These are phyloP conservation scores for Corymbia calophylla DNA, from an alignment of 441 rosid species.

Conservation along the genomic window DNA sequence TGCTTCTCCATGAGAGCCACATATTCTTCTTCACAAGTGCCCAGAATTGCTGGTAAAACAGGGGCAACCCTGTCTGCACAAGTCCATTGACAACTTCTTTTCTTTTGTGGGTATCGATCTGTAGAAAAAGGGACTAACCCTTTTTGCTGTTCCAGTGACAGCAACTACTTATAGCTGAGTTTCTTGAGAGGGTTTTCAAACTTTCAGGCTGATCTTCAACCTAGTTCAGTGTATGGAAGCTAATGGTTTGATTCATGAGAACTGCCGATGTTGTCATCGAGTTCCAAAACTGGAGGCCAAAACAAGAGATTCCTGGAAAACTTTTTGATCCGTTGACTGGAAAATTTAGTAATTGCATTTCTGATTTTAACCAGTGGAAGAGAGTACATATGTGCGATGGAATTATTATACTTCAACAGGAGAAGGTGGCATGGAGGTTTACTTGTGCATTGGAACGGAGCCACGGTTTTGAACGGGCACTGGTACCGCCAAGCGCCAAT, in stretches of 20 bases:
- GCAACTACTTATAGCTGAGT: not conserved
- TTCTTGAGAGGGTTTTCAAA: not conserved
- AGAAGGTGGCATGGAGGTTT: not conserved
- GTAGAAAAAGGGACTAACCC: not conserved
- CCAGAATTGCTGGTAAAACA: constrained; percentile 42
- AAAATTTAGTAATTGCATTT: too few relatives aligned
- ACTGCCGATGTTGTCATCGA: not conserved
- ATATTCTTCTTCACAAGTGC: constrained; percentile 69
- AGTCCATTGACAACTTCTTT: not conserved
- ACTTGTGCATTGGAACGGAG: not conserved
- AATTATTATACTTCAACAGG: too few relatives aligned
- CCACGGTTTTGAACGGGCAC: not conserved
- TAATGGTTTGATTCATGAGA: not conserved
- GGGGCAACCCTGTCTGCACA: not conserved
- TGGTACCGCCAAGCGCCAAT: not conserved
- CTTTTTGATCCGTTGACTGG: too few relatives aligned
- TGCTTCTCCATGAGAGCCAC: constrained; percentile 77
- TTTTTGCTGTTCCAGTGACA: not conserved
- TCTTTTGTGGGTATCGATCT: not conserved
- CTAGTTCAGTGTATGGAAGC: not conserved
- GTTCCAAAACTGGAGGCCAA: not conserved
- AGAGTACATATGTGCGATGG: too few relatives aligned
- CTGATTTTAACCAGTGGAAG: too few relatives aligned
- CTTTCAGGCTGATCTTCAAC: not conserved
- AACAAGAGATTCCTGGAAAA: not conserved